A percentile compares a stretch with the other conserved stretches of the same genome.
phyloP scores from a whole-genome alignment of 2,329 filamentous ascomycete species.

The Penicillium sp. region DNA sequence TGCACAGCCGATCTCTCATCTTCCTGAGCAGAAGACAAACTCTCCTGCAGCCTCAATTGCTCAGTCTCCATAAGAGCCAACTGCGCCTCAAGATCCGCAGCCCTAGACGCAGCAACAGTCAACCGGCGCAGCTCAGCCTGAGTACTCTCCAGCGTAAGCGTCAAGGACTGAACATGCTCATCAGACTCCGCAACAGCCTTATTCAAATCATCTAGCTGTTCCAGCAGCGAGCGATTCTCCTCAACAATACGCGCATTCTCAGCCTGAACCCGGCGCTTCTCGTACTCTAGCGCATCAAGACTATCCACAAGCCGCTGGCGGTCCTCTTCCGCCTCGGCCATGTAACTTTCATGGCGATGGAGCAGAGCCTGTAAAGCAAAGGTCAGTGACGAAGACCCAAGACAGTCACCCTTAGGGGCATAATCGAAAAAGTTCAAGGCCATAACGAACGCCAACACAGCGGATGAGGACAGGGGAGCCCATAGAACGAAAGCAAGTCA shows the following conservation, averaged over 20 bases:
- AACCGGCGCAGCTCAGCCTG: conserved; percentile 72
- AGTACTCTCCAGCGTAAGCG: conserved; percentile 69
- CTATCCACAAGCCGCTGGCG: conserved; percentile 65
- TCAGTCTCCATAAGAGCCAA: conserved; percentile 75
- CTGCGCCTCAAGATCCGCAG: conserved; percentile 74
- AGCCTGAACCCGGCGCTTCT: conserved; percentile 69
- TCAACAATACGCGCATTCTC: conserved; percentile 73
- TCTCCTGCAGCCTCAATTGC: conserved; percentile 66
- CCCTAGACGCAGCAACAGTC: conserved; percentile 67
- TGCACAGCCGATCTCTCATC: conserved; percentile 74
- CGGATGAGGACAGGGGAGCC: conserved; percentile 27
- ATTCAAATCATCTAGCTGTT: conserved; percentile 82
- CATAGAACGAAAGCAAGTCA: conserved; percentile 17
- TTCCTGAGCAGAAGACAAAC: conserved; percentile 62
- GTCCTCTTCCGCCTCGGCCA: conserved; percentile 85
- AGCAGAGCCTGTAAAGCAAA: conserved; percentile 78
- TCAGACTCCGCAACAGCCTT: conserved; percentile 74
- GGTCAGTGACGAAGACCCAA: conserved; percentile 57
- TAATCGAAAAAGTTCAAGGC: conserved; percentile 22
- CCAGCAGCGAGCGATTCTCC: conserved; percentile 75
- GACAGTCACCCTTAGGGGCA: conserved; percentile 19
- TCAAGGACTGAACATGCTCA: conserved; percentile 69
- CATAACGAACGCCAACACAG: conserved; percentile 31
- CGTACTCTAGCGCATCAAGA: conserved; percentile 69
- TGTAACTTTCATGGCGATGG: conserved; percentile 87